phyloP scores from a whole-genome alignment of 2,329 filamentous ascomycete genomes.

The Pleoardoris graminearum region DNA sequence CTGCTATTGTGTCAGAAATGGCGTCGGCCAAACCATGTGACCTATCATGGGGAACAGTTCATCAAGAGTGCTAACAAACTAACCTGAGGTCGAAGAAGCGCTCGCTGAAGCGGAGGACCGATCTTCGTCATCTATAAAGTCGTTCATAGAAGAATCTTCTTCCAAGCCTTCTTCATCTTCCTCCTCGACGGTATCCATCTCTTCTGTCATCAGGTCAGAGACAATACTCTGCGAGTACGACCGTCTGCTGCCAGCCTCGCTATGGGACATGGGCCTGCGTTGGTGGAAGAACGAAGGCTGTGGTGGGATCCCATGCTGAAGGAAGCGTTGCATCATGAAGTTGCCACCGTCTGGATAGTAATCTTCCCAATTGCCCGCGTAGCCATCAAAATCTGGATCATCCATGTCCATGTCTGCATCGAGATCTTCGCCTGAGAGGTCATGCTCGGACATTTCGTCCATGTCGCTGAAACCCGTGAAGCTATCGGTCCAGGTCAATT shows the following conservation, averaged over 20 bases:
- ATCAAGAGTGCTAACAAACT: too few relatives aligned
- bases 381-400: constrained; percentile 39
- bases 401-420: constrained; percentile 50
- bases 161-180: constrained; percentile 47
- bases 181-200: constrained; percentile 49
- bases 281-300: constrained; percentile 27
- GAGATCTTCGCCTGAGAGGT: constrained; percentile 44
- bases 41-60: too few relatives aligned
- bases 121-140: constrained; percentile 45
- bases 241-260: constrained; percentile 46
- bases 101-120: constrained; percentile 28
- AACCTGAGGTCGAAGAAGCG: constrained; percentile 34
- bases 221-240: constrained; percentile 48
- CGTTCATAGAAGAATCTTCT: constrained; percentile 48
- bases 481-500: constrained; percentile 43
- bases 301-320: constrained; percentile 32
- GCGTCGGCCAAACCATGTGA: neutral
- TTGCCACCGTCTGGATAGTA: constrained; percentile 34
- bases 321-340: constrained; percentile 42
- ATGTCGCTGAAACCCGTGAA: constrained; percentile 52
- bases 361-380: constrained; percentile 39
- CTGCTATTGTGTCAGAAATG: constrained; percentile 24
- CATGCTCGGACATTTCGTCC: constrained; percentile 48
- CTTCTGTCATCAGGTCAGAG: constrained; percentile 46
- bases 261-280: constrained; percentile 45